Evolutionary conservation across 176 grass and related monocot species (phyloP).

Genomic region (Rhynchospora pubera): DNA sequence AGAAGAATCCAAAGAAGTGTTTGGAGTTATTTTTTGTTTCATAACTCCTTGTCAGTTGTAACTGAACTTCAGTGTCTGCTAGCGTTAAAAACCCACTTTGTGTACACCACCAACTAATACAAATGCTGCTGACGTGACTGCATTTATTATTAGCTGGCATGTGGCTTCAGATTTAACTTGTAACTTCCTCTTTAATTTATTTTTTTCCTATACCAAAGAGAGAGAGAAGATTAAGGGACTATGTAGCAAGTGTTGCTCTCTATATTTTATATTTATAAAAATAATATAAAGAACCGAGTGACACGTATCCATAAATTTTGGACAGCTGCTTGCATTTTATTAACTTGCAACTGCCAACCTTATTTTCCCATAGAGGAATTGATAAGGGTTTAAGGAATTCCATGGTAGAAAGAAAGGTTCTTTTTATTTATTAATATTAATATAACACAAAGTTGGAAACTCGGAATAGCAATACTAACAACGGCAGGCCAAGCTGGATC

Average conservation of each 20-base stretch:
- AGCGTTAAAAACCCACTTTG: not conserved
- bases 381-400: no score
- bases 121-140: not conserved
- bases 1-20: not conserved
- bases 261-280: not conserved
- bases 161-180: no score
- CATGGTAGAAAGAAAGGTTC: no score
- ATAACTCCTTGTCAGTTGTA: not conserved
- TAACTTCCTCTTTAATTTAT: not conserved
- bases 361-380: no score
- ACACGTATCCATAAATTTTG: not conserved
- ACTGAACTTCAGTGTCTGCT: not conserved
- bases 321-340: not conserved
- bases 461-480: no score
- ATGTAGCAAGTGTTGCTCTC: not conserved
- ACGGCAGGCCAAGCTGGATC: no score
- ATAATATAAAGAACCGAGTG: not conserved
- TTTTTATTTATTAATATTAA: no score
- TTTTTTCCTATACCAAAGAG: not conserved
- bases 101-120: not conserved
- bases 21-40: not conserved
- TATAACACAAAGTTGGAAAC: no score
- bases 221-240: not conserved
- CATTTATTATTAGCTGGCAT: not conserved
- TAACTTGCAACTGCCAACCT: not conserved